Base-by-base conservation (phyloP, 495 filamentous ascomycete genomes). In the Lepidopterella palustris region DNA sequence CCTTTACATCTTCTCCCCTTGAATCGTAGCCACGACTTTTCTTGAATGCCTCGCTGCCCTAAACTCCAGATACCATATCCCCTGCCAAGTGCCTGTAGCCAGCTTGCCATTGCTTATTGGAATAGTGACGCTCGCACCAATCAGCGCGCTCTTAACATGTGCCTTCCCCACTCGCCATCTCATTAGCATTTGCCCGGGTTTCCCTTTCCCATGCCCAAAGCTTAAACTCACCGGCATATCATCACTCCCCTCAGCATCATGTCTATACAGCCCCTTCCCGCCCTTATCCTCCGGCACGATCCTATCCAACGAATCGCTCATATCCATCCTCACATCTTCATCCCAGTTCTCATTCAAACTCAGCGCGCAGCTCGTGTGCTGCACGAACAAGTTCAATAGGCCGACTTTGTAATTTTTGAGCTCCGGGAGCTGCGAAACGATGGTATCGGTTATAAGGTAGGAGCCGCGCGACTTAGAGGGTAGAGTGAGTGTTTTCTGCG, bases 31-130 rank as follows among this genome's bases (percentile, higher is more conserved):
- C 31, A 98, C 85, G 24, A 98, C 81, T 69, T 80, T 87, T 62
- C 93, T 78, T 39, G 79, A 77, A 73, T 97, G 92, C 62, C 80
- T 88, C 53, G 76, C 76, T 2, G 81, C 81, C 58, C 93, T 77
- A 71, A 98, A 98, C 73, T 98, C 93, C 64, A 97, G 71, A 70
- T 92, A 92, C 90, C 91, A 98, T 57, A 97, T 90, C 0, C 93
- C 91, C 72, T 88, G 85, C 87, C 85, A 88, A 5, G 85, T 88
- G 23, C 85, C 85, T 45, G 76, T 82, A 63, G 80, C 81, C 70
- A 98, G 72, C 64, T 80, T 84, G 9, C 93, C 93, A 65, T 98
- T 83, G 60, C 80, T 84, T 68, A 98, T 95, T 5, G 95, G 93
- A 53, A 98, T 85, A 5, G 83, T 89, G 5, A 98, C 84, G 55